These are phyloP conservation scores for Pseudogymnoascus sp. DNA, from an alignment of 2,329 filamentous ascomycete species.

Conservation along the genomic window DNA sequence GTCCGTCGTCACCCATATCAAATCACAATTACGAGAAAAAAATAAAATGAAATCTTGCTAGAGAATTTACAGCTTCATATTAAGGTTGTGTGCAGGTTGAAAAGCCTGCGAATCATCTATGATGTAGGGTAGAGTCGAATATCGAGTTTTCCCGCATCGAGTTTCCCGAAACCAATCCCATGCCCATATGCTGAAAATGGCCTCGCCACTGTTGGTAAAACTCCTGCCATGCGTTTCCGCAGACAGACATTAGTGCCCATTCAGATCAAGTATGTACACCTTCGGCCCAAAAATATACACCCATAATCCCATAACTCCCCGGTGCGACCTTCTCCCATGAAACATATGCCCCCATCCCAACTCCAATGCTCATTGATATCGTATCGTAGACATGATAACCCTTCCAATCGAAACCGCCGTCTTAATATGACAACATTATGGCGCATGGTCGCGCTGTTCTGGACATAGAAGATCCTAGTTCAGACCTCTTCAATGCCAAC, in stretches of 20 bases:
- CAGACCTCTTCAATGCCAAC: slow-evolving; percentile 4
- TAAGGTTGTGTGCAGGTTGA: background rate
- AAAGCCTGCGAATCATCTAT: background rate
- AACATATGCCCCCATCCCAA: background rate
- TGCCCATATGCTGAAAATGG: background rate
- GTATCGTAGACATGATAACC: background rate
- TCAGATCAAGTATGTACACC: background rate
- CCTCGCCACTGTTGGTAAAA: background rate
- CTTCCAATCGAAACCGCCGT: background rate
- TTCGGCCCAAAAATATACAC: background rate
- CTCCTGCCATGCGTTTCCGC: background rate
- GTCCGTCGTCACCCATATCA: slow-evolving; percentile 2
- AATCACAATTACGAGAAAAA: background rate
- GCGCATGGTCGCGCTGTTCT: background rate
- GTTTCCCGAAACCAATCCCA: background rate
- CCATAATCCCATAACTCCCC: background rate
- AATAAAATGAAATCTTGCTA: background rate
- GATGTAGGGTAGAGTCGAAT: background rate
- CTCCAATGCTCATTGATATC: slow-evolving; percentile 4
- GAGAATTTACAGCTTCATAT: background rate
- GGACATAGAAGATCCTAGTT: background rate
- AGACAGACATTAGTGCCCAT: background rate
- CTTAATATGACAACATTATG: slow-evolving; percentile 3
- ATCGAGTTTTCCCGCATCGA: too few relatives aligned
- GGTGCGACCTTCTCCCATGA: background rate